Percentiles rank a stretch among this genome's conserved stretches.
Conservation (phyloP, 345 rosid species). For the Gossypium arboreum region DNA sequence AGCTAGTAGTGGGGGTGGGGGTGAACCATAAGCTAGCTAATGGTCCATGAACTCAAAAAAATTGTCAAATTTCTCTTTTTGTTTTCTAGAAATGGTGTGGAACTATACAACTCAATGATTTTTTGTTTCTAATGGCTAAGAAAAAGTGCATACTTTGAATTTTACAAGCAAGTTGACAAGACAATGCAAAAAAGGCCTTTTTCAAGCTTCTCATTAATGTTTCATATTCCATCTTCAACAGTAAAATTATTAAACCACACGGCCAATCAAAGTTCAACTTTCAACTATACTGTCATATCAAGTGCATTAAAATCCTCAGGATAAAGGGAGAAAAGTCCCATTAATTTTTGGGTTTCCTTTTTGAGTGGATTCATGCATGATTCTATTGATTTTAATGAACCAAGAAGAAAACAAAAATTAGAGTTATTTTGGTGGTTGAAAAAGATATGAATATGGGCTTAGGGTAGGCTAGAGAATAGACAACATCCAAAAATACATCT, state of each 20-base stretch:
- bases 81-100: slow-evolving; percentile 3
- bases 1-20: background rate
- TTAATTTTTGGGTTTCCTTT: background rate
- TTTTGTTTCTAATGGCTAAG: background rate
- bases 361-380: background rate
- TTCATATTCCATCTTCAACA: background rate
- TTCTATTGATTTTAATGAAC: background rate
- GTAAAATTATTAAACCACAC: background rate
- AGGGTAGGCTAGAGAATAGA: background rate
- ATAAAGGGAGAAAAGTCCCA: background rate
- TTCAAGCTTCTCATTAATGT: background rate
- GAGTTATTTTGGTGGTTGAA: background rate
- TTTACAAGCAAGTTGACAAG: background rate
- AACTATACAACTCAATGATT: background rate
- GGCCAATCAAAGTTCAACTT: background rate
- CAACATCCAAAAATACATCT: background rate
- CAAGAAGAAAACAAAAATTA: background rate
- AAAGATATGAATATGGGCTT: background rate
- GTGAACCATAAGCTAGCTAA: background rate
- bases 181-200: background rate
- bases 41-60: background rate
- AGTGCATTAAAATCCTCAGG: background rate
- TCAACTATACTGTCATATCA: slow-evolving; percentile 3
- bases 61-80: background rate
- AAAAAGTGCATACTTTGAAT: background rate